Evolutionary conservation across 768 basidiomycete species (phyloP), one percentile per base, ranked within the genome.

Genomic region (Rhodocollybia butyracea): DNA sequence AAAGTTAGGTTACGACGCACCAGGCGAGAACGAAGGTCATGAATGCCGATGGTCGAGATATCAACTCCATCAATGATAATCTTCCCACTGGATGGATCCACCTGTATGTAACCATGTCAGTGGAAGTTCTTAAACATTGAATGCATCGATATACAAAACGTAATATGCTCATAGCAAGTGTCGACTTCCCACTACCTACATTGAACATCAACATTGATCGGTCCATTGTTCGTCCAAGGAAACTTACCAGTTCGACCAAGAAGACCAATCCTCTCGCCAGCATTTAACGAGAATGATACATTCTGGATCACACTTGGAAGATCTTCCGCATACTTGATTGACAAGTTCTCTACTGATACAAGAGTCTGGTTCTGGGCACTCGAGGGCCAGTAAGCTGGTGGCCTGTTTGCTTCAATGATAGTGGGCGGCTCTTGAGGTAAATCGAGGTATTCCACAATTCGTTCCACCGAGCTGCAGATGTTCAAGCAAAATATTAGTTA

Each of bases 351-450:
- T 0, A 91, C 89, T 1, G 70, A 69, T 29, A 97, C 63, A 24
- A 95, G 73, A 3, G 76, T 65, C 27, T 84, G 75, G 7, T 79
- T 73, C 46, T 76, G 79, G 17, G 85, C 75, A 56, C 78, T 84
- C 0, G 92, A 92, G 0, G 94, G 94, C 94, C 94, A 97, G 64
- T 94, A 94, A 0, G 94, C 94, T 1, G 94, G 94, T 1, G 86
- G 87, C 6, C 90, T 82, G 54, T 79, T 81, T 0, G 79, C 78
- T 60, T 92, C 86, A 46, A 94, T 86, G 56, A 88, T 64, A 0
- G 85, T 77, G 2, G 91, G 84, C 0, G 94, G 88, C 65, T 96
- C 93, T 67, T 93, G 91, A 0, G 92, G 92, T 5, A 97, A 77
- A 50, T 91, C 82, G 24, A 96, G 83, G 73, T 95, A 96, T 75